Base-by-base conservation (phyloP, 257 asterid species). In the Craterostigma plantagineum region DNA sequence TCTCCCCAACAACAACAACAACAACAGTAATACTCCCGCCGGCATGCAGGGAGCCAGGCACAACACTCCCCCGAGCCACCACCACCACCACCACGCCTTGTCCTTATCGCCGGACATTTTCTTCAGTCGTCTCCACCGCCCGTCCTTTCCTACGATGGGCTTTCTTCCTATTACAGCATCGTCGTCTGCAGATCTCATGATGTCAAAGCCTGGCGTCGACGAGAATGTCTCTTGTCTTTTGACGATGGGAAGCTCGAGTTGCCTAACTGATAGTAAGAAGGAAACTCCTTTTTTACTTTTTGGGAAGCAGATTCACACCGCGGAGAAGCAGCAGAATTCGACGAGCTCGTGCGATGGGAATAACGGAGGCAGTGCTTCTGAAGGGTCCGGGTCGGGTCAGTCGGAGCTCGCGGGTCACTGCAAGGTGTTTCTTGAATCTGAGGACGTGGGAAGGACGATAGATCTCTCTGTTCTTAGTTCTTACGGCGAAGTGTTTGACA, bases 31-130 rank as follows among this genome's bases (percentile, higher is more conserved):
- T 60, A 70, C 70, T 67, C 82, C 91, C 75, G 92, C 94, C 66
- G 91, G 94, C 96, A 86, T 86, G 86, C 96, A 71, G 79, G 79
- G 79, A 78, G 96, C 96, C 96, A 86, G 96, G 96, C 96, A 58
- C 56, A 58, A 57, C 86, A 73, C 39, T 48, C 63, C 58, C 71
- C 59, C 54, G 67, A 69, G 54, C 39, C 67, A 46, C 79, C 63
- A n/a, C 50, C 71, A 15, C n/a, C n/a, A n/a, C n/a, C n/a, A n/a
- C n/a, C n/a, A n/a, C n/a, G n/a, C n/a, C n/a, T n/a, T n/a, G n/a
- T n/a, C n/a, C n/a, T n/a, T n/a, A n/a, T n/a, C n/a, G n/a, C n/a
- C n/a, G n/a, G n/a, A n/a, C n/a, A n/a, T n/a, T n/a, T n/a, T n/a
- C n/a, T n/a, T n/a, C n/a, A n/a, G n/a, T n/a, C n/a, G n/a, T n/a